Evolutionary conservation across 768 basidiomycete genomes (phyloP).

Genomic region (Rhodotorula sphaerocarpa): DNA sequence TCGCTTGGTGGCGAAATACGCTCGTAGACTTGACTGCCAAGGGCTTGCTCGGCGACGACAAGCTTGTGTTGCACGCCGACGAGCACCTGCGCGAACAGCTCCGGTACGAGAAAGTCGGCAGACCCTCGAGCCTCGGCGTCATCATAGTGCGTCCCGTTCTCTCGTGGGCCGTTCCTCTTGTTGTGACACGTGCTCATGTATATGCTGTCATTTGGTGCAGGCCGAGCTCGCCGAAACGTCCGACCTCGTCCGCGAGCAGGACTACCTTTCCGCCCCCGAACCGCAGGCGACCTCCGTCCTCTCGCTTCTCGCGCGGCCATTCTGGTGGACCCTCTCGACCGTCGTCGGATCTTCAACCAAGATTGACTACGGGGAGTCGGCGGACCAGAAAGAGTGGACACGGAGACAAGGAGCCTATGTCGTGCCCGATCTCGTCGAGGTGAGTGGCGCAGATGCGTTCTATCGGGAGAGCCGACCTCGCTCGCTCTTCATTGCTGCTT

Average conservation of each 20-base stretch:
- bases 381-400: slow-evolving; percentile 32
- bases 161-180: too few relatives aligned
- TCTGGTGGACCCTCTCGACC: slow-evolving; percentile 27
- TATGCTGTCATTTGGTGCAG: not conserved
- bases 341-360: slow-evolving; percentile 1
- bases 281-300: slow-evolving; percentile 8
- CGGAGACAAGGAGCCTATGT: slow-evolving; percentile 19
- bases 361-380: slow-evolving; percentile 13
- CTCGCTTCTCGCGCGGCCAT: slow-evolving; percentile 20
- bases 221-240: slow-evolving; percentile 7
- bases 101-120: slow-evolving; percentile 16
- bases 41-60: slow-evolving; percentile 17
- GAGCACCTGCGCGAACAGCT: slow-evolving; percentile 18
- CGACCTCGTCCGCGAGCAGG: slow-evolving; percentile 10
- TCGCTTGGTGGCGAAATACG: slow-evolving; percentile 30
- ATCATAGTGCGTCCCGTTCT: slow-evolving; percentile 13
- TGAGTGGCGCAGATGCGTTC: not conserved
- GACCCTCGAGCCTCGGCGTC: slow-evolving; percentile 26
- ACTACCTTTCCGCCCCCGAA: slow-evolving; percentile 7
- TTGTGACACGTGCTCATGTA: accelerated
- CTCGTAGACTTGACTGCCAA: slow-evolving; percentile 12
- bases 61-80: slow-evolving; percentile 26
- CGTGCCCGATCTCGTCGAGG: slow-evolving; percentile 30
- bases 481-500: not conserved
- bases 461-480: too few relatives aligned